Evolutionary conservation across 768 basidiomycete species (phyloP).

Genomic region (Mycena epipterygia): DNA sequence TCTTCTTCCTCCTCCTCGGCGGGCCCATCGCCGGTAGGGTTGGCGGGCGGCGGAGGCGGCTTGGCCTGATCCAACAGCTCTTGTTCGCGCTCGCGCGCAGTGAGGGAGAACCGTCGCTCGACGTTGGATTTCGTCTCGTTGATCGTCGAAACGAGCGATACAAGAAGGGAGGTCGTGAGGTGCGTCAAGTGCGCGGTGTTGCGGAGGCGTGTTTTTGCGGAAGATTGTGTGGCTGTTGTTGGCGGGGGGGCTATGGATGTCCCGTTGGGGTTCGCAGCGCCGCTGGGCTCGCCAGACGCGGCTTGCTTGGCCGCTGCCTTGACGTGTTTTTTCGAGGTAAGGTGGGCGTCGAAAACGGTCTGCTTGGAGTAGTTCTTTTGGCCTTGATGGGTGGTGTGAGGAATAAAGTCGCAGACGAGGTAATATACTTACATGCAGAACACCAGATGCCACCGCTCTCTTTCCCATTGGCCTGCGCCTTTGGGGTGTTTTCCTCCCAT

Average conservation of each 20-base stretch:
- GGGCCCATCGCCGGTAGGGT: conserved; percentile 58
- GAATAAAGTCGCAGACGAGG: conserved; percentile 5
- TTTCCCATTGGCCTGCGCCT: conserved; percentile 59
- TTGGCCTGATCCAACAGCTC: conserved; percentile 84
- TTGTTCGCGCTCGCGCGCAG: conserved; percentile 97
- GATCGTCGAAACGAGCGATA: conserved; percentile 72
- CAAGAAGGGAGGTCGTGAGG: conserved; percentile 77
- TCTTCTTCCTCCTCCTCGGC: conserved; percentile 87
- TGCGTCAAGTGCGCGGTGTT: conserved; percentile 80
- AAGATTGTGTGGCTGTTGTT: conserved; percentile 49
- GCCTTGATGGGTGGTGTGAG: conserved; percentile 61
- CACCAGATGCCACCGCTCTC: conserved; percentile 88
- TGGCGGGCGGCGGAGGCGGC: conserved; percentile 62
- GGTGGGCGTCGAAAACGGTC: conserved; percentile 96
- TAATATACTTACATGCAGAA: conserved; percentile 79
- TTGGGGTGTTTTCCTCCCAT: conserved; percentile 75
- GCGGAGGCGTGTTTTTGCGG: conserved; percentile 65
- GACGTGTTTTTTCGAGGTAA: conserved; percentile 95
- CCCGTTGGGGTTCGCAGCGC: conserved; percentile 69
- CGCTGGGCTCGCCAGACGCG: conserved; percentile 56
- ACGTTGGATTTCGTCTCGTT: conserved; percentile 96
- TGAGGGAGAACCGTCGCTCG: conserved; percentile 95
- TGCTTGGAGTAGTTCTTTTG: conserved; percentile 97
- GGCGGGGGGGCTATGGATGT: conserved; percentile 48
- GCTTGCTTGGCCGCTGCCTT: conserved; percentile 89